phyloP scores from a whole-genome alignment of 371 early-diverging fungal genomes.

The Actinomortierella ambigua region DNA sequence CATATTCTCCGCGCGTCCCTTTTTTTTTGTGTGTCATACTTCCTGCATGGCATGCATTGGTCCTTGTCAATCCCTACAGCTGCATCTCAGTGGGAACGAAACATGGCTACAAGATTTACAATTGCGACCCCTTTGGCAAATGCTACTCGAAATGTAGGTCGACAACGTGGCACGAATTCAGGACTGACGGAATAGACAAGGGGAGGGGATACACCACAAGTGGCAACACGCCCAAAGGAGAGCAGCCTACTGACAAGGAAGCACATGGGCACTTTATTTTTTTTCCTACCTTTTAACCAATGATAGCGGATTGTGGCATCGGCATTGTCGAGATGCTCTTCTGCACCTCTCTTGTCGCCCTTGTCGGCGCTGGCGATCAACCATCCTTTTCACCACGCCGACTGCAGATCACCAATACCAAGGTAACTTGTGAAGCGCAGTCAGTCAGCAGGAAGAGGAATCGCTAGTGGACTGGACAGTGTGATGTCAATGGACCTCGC shows the following conservation, averaged over 20 bases:
- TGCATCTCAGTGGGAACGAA: conserved; percentile 91
- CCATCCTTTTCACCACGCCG: conserved; percentile 89
- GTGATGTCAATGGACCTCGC: background rate
- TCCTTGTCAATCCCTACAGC: conserved; percentile 47
- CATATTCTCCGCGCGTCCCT: background rate
- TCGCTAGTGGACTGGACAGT: background rate
- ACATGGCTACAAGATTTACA: conserved; percentile 89
- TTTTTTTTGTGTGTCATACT: background rate
- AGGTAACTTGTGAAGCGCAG: conserved; percentile 60
- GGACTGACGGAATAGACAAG: background rate
- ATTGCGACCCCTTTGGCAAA: conserved; percentile 93
- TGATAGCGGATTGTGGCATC: conserved; percentile 81
- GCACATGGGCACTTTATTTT: conserved; percentile 3
- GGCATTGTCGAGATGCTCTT: conserved; percentile 97
- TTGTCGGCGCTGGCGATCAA: conserved; percentile 93
- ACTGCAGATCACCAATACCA: conserved; percentile 94
- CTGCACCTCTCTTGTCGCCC: conserved; percentile 92
- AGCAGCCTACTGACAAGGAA: background rate
- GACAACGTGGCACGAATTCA: background rate
- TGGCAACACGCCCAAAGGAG: background rate
- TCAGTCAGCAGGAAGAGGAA: background rate
- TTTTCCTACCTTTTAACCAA: background rate
- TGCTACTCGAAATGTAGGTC: conserved; percentile 79
- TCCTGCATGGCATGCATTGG: conserved; percentile 1
- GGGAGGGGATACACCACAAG: background rate